Evolutionary conservation across 257 asterid species (phyloP).

Genomic region (Solanum tarijense): DNA sequence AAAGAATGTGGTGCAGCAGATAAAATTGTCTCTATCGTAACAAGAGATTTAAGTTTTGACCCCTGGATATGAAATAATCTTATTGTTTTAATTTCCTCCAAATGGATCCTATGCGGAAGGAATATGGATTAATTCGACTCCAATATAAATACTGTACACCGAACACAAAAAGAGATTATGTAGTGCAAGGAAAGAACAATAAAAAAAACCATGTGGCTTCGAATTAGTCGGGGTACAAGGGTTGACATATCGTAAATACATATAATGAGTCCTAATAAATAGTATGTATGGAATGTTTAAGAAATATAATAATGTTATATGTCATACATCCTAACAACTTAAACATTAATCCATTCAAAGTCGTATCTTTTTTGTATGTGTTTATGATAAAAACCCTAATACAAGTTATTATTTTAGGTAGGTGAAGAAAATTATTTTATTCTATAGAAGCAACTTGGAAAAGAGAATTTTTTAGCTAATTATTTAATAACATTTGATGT

Average conservation of each 20-base stretch:
- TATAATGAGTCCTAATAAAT: neutral
- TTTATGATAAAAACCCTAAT: neutral
- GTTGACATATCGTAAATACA: neutral
- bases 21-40: neutral
- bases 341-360: neutral
- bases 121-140: neutral
- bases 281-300: neutral
- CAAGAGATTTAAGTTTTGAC: neutral
- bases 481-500: neutral
- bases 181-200: neutral
- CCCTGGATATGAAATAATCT: neutral
- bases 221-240: neutral
- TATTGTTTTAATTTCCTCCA: neutral
- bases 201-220: neutral
- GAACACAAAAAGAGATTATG: neutral
- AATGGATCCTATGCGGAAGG: neutral
- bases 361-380: neutral
- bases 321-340: neutral
- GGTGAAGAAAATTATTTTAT: neutral
- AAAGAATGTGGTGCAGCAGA: neutral
- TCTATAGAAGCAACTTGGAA: neutral
- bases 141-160: neutral
- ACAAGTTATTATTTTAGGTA: neutral
- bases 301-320: neutral
- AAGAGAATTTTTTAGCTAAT: neutral